Conservation (phyloP, 441 rosid species). For the Pelargonium fulgidum region DNA sequence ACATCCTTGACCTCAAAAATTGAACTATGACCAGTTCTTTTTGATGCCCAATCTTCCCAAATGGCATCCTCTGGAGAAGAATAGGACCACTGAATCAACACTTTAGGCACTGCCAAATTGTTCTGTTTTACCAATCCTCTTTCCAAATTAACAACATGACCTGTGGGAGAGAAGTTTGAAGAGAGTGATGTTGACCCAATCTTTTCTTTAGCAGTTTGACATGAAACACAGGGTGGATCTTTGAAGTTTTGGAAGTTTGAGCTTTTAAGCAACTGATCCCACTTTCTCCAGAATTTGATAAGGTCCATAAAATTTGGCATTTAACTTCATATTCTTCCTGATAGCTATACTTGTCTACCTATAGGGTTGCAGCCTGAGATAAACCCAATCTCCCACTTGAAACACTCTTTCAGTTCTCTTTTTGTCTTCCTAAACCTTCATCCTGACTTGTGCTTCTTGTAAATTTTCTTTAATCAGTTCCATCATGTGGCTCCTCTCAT, state of each 20-base stretch:
- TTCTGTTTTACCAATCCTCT: too few species aligned
- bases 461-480: too few species aligned
- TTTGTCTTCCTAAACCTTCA: neutral
- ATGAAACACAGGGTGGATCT: neutral
- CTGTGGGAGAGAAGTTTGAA: too few species aligned
- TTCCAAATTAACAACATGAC: too few species aligned
- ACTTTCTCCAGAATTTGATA: neutral
- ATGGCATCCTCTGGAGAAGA: neutral
- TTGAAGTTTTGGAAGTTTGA: neutral
- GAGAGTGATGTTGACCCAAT: too few species aligned
- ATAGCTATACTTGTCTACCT: too few species aligned
- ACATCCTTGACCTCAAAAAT: neutral
- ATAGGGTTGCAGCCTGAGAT: too few species aligned
- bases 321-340: neutral
- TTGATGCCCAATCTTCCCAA: neutral
- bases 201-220: neutral
- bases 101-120: neutral
- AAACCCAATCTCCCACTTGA: too few species aligned
- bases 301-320: neutral
- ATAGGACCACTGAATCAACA: neutral
- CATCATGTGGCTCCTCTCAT: too few species aligned
- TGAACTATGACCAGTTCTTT: neutral
- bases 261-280: slow-evolving; percentile 1
- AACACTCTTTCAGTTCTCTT: too few species aligned
- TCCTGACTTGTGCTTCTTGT: neutral